Evolutionary conservation across 2,329 filamentous ascomycete genomes (phyloP), one percentile per base, ranked within the genome.

Genomic region (Aspergillus carbonarius): DNA sequence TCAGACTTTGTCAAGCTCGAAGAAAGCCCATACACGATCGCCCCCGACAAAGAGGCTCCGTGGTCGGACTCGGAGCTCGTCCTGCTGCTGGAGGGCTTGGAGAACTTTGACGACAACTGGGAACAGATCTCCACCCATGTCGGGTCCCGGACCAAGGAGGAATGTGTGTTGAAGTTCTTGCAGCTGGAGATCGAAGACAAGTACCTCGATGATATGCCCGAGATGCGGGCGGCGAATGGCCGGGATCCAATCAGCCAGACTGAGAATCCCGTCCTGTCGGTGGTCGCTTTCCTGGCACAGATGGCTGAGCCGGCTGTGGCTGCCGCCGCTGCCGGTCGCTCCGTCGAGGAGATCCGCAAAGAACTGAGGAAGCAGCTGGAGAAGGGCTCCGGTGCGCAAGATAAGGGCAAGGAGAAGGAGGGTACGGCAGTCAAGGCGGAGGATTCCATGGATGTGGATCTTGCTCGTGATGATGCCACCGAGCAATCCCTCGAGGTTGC

Each of bases 181-280:
- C 92, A 97, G 72, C 82, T 99, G 35, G 93, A 97, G 66, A 99
- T 99, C 62, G 95, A 98, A 74, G 93, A 97, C 79, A 96, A 96
- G 74, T 99, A 97, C 71, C 81, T 97, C 9, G 93, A 98, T 68
- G 87, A 91, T 7, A 88, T 93, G 68, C 81, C 83, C 7, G 76
- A 79, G 44, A 80, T 95, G 35, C 88, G 89, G 34, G 84, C 86
- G 57, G 84, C 91, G 53, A 85, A 89, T 60, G 93, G 93, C 8
- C 88, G 92, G 61, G 83, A 96, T 47, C 95, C 95, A 0, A 95
- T 98, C 74, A 93, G 86, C 73, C 91, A 96, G 72, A 88, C 90
- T 13, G 95, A 99, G 70, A 99, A 98, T 75, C 93, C 96, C 0
- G 91, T 99, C 63, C 89, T 99, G 85, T 96, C 93, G 18, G 95